Conservation (phyloP, 2,329 filamentous ascomycete species). For the Chalaropsis ovoidea region DNA sequence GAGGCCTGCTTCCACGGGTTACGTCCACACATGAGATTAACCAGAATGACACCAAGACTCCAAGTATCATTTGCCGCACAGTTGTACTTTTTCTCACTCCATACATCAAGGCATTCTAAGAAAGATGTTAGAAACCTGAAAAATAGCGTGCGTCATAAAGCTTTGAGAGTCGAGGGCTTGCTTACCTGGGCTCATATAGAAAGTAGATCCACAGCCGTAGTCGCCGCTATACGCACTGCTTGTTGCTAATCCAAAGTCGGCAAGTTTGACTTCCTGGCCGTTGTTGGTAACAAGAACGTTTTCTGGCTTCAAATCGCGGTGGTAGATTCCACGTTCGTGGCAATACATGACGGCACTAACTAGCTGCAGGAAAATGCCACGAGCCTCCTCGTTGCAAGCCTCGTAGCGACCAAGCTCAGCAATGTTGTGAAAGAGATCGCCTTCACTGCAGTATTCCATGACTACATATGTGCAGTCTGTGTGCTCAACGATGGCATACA, state of each 20-base stretch:
- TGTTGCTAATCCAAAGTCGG: slow-evolving; percentile 93
- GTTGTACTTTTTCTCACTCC: slow-evolving; percentile 65
- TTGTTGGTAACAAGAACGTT: slow-evolving; percentile 88
- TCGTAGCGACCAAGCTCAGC: slow-evolving; percentile 90
- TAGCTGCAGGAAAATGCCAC: slow-evolving; percentile 84
- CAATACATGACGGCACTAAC: slow-evolving; percentile 94
- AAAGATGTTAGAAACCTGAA: slow-evolving; percentile 28
- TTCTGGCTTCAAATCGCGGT: slow-evolving; percentile 94
- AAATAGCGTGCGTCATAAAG: slow-evolving; percentile 27
- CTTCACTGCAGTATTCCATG: slow-evolving; percentile 92
- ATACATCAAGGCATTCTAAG: slow-evolving; percentile 79
- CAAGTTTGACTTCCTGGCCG: slow-evolving; percentile 84
- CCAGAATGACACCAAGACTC: slow-evolving; percentile 94
- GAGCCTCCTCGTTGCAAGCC: slow-evolving; percentile 80
- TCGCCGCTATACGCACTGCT: slow-evolving; percentile 75
- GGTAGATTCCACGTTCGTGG: slow-evolving; percentile 88
- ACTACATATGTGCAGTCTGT: slow-evolving; percentile 91
- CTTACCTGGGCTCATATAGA: slow-evolving; percentile 99
- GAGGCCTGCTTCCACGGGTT: slow-evolving; percentile 99
- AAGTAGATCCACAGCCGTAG: slow-evolving; percentile 95
- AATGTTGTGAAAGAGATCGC: slow-evolving; percentile 94
- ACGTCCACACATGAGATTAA: slow-evolving; percentile 93
- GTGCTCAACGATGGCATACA: slow-evolving; percentile 87
- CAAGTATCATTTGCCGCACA: slow-evolving; percentile 95
- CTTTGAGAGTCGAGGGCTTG: slow-evolving; percentile 31